Percentiles rank a stretch among this genome's conserved stretches.
Conservation (phyloP, 176 grass and related monocot species). For the Panicum miliaceum region DNA sequence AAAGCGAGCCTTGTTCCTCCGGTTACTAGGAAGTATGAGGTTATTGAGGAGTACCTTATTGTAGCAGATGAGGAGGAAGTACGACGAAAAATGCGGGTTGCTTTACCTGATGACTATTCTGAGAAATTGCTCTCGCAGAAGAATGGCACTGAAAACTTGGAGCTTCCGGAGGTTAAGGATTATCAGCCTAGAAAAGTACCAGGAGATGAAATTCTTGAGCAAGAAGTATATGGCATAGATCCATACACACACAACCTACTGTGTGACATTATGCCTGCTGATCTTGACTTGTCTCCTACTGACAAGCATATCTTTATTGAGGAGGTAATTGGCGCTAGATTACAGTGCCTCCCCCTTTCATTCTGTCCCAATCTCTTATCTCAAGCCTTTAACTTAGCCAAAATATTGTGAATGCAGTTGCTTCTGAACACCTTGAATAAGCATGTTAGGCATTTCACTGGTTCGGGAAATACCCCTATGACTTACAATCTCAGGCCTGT, state of each 20-base stretch:
- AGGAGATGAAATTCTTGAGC: slow-evolving; percentile 86
- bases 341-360: neutral
- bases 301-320: slow-evolving; percentile 93
- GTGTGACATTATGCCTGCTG: slow-evolving; percentile 86
- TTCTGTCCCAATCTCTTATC: no score
- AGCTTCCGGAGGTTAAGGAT: slow-evolving; percentile 98
- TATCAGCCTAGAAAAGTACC: slow-evolving; percentile 90
- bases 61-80: slow-evolving; percentile 95
- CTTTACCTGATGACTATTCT: slow-evolving; percentile 93
- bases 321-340: slow-evolving; percentile 65
- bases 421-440: slow-evolving; percentile 93
- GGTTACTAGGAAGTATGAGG: slow-evolving; percentile 97
- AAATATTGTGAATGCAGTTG: slow-evolving; percentile 56
- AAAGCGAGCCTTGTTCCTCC: slow-evolving; percentile 98
- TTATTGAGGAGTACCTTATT: slow-evolving; percentile 93
- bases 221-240: slow-evolving; percentile 99
- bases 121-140: slow-evolving; percentile 93
- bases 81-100: slow-evolving; percentile 82
- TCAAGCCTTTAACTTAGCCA: slow-evolving; percentile 42
- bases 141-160: slow-evolving; percentile 82
- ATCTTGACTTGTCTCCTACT: slow-evolving; percentile 58
- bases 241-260: slow-evolving; percentile 98
- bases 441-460: slow-evolving; percentile 85
- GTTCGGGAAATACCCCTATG: slow-evolving; percentile 92
- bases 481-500: slow-evolving; percentile 81